phyloP scores from a whole-genome alignment of 257 asterid genomes.

The Parsonsia alboflavescens region DNA sequence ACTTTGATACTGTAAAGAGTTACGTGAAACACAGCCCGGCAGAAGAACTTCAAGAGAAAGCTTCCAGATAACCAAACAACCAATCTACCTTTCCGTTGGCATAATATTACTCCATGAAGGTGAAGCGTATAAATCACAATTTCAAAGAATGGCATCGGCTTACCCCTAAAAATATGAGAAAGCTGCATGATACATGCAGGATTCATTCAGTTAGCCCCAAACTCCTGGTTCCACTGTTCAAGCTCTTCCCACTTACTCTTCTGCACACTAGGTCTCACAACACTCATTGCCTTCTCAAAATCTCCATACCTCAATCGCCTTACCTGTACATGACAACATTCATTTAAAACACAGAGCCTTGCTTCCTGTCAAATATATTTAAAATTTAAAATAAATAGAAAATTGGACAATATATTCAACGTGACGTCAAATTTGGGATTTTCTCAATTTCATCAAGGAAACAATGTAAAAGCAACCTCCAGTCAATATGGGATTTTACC shows the following conservation, averaged over 20 bases:
- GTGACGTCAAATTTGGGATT: not conserved
- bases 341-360: not conserved
- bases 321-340: conserved; percentile 43
- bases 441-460: not conserved
- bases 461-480: not conserved
- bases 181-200: not conserved
- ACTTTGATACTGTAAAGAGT: too few species aligned
- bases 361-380: not conserved
- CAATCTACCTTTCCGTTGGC: not conserved
- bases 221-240: conserved; percentile 81
- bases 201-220: conserved; percentile 57
- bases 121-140: not conserved
- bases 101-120: not conserved
- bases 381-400: not conserved
- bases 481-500: conserved; percentile 31
- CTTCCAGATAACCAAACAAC: not conserved
- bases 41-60: too few species aligned
- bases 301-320: conserved; percentile 68
- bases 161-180: not conserved
- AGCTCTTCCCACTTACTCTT: conserved; percentile 92
- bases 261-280: conserved; percentile 80
- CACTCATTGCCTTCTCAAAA: conserved; percentile 77
- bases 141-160: not conserved
- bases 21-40: too few species aligned
- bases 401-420: not conserved